Percentiles rank a stretch among this genome's conserved stretches.
Conservation (phyloP, 2,329 filamentous ascomycete genomes). For the Mollisia scopiformis region DNA sequence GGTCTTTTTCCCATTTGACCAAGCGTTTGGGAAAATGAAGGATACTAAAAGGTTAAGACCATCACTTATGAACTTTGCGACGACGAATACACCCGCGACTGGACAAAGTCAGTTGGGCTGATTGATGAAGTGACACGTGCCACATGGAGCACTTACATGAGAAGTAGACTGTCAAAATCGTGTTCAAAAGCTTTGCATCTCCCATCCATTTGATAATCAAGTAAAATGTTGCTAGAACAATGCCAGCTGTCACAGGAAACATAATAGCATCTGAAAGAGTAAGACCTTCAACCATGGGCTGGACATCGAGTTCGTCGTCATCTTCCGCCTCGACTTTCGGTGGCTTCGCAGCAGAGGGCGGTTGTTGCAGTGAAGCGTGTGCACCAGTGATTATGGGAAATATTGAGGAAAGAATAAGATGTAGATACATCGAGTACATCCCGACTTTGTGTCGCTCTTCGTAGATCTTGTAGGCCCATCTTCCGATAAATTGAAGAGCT, state of each 20-base stretch:
- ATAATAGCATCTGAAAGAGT: constrained; percentile 80
- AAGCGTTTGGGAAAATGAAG: constrained; percentile 75
- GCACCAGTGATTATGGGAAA: constrained; percentile 84
- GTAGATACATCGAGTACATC: constrained; percentile 38
- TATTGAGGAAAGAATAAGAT: constrained; percentile 70
- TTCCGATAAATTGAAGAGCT: constrained; percentile 29
- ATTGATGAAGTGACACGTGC: background rate
- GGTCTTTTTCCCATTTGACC: constrained; percentile 52
- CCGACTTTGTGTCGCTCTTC: constrained; percentile 22
- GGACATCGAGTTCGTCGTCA: constrained; percentile 56
- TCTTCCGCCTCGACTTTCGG: constrained; percentile 51
- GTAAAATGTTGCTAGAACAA: constrained; percentile 76
- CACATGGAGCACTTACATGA: constrained; percentile 42
- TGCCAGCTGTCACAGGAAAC: constrained; percentile 78
- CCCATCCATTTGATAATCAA: constrained; percentile 87
- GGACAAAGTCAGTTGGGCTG: background rate
- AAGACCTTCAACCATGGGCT: constrained; percentile 69
- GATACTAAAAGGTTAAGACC: constrained; percentile 63
- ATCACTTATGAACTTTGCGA: constrained; percentile 76
- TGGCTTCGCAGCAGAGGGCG: constrained; percentile 70
- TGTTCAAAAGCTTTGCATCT: constrained; percentile 80
- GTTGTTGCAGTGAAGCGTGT: constrained; percentile 82
- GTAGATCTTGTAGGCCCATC: constrained; percentile 27
- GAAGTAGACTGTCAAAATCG: constrained; percentile 83
- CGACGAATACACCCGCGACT: constrained; percentile 74